Evolutionary conservation across 1,284 basidiomycete genomes (phyloP).

Genomic region (Cronartium quercuum): DNA sequence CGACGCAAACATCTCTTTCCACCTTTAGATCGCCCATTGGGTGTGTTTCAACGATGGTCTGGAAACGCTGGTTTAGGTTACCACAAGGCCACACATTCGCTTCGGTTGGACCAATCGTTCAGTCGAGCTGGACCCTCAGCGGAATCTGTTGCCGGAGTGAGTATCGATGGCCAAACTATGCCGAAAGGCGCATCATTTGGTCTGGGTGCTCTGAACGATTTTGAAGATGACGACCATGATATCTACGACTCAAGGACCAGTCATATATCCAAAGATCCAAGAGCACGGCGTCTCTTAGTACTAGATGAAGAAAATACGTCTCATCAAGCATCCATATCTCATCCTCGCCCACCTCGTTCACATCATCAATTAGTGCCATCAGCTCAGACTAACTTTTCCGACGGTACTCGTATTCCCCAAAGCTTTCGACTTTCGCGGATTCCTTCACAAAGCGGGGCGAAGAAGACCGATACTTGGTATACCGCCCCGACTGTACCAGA

Average conservation of each 20-base stretch:
- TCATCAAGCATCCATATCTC: not conserved
- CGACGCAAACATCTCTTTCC: conserved; percentile 79
- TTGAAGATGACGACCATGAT: conserved; percentile 36
- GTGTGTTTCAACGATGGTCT: conserved; percentile 63
- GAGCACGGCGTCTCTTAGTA: conserved; percentile 16
- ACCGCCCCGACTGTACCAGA: conserved; percentile 68
- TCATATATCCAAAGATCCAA: conserved; percentile 28
- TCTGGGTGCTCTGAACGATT: conserved; percentile 30
- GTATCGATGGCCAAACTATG: conserved; percentile 11
- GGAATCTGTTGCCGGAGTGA: not conserved
- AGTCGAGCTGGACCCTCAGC: not conserved
- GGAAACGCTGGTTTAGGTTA: conserved; percentile 75
- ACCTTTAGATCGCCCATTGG: conserved; percentile 66
- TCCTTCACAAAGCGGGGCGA: not conserved
- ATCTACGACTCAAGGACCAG: conserved; percentile 18
- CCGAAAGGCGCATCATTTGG: conserved; percentile 38
- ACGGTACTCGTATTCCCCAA: conserved; percentile 23
- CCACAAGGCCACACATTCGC: conserved; percentile 41
- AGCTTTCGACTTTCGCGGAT: conserved; percentile 8
- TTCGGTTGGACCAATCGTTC: not conserved
- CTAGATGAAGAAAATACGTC: conserved; percentile 8
- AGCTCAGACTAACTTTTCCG: conserved; percentile 42
- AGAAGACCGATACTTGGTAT: conserved; percentile 57
- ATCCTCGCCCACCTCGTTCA: not conserved
- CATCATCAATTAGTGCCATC: conserved; percentile 17